Base-by-base conservation (phyloP, 1,139 yeast genomes). In the Suhomyces taliae region DNA sequence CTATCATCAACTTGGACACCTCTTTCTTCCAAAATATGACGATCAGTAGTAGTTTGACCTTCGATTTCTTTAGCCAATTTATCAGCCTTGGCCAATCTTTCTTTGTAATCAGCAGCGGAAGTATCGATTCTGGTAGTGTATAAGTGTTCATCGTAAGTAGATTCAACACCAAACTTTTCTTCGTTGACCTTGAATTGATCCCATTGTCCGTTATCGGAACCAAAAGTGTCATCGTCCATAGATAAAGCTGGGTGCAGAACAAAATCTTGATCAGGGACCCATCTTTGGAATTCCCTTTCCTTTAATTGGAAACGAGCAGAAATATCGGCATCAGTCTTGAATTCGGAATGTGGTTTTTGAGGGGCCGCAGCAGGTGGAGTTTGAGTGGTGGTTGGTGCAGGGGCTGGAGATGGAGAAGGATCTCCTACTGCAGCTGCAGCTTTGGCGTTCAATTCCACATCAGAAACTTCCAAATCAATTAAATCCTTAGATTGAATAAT, bases 101-200 rank as follows among this genome's bases (percentile, higher is more conserved):
- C 78, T 41, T 76, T 69, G 63, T 82, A 95, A 56, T 87, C 90
- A 10, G 96, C 93, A 47, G 86, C 88, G 36, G 77, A 66, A 44
- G 77, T 85, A 63, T 91, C 82, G 58, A 93, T 85, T 53, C 82
- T 81, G 1, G 97, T 91, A 26, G 99, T 95, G 67, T 93, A 93
- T 55, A 87, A 74, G 62, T 85, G 85, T 66, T 93, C 99, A 65
- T 93, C 95, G 65, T 83, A 93, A 14, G 90, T 81, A 0, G 97
- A 84, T 53, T 81, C 86, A 43, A 93, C 87, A 36, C 97, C 98
- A 66, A 93, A 93, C 67, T 87, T 87, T 53, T 82, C 80, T 65
- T 89, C 86, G 66, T 95, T 93, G 14, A 83, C 95, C 47, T 89
- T 87, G 69, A 93, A 93, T 69, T 93, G 99, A 67, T 93, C 97